Evolutionary conservation across 164 flowering plant species (phyloP).

Genomic region (Litsea cubeba): DNA sequence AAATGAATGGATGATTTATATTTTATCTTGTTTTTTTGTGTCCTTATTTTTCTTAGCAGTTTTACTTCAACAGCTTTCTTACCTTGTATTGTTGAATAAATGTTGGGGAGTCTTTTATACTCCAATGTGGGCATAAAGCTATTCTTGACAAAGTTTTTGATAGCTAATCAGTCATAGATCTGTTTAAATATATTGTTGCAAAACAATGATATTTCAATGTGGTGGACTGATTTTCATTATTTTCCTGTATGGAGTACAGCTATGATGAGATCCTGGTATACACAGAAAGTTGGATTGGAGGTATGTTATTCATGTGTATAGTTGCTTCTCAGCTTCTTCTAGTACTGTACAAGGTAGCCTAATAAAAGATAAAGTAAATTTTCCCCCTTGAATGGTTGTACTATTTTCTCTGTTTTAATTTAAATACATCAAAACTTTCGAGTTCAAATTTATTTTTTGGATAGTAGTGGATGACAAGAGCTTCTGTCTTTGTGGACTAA

Average conservation of each 20-base stretch:
- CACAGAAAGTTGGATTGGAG: background rate
- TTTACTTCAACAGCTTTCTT: background rate
- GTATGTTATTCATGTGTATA: background rate
- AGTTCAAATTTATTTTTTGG: no score
- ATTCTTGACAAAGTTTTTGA: background rate
- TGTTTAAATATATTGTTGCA: background rate
- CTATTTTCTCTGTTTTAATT: no score
- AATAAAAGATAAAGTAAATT: no score
- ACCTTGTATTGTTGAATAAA: background rate
- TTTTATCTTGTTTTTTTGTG: no score
- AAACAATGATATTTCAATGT: background rate
- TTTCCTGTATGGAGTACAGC: conserved; percentile 4
- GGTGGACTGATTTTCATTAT: background rate
- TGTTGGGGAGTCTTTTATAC: background rate
- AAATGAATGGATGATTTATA: no score
- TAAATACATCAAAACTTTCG: no score
- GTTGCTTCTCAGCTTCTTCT: background rate
- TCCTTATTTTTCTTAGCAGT: no score
- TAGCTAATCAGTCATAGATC: background rate
- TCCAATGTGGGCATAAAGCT: background rate
- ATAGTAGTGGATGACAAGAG: no score
- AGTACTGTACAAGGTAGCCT: background rate
- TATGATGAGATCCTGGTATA: background rate
- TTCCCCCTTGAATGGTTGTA: no score
- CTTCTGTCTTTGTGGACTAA: no score